Evolutionary conservation across 202 grass and related monocot genomes (phyloP), one percentile per base, ranked within the genome.

Genomic region (Eragrostis tef): DNA sequence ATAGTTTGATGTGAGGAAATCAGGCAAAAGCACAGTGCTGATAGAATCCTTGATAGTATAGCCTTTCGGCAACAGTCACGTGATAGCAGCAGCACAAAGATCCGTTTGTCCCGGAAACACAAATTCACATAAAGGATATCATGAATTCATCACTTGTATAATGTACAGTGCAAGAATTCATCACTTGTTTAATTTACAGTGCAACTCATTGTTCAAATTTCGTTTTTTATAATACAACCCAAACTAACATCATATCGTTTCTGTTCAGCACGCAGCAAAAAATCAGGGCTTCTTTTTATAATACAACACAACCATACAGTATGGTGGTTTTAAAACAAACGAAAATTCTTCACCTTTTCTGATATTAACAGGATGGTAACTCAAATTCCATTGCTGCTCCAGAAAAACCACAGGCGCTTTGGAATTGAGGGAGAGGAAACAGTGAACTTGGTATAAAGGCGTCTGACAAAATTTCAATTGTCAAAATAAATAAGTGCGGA

Each of bases 341-440:
- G 7, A 53, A 85, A 63, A 39, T 14, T 70, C 45, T 67, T 62
- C 70, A 25, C 16, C 21, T 56, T 83, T 19, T 79, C 42, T 59
- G 21, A 34, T 71, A 75, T 63, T 71, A 75, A 47, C 52, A 69
- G 0, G 42, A 17, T 21, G 62, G 39, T 50, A 48, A 67, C 43
- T 84, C 74, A 45, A 62, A 69, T 72, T 52, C 70, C 86, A 80
- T 25, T 64, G 76, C n/a, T 80, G 53, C 86, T 84, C 20, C 70
- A 60, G 64, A 74, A 84, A 87, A 84, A 88, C 6, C 53, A 84
- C 69, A 54, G 14, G 68, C 72, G 52, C 22, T 71, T 86, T 46
- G 79, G 79, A 87, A 70, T 45, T 24, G 22, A 51, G 27, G 29
- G n/a, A n/a, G 31, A 4, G 3, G 17, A 50, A 82, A 22, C 9